Conservation (phyloP, 176 grass and related monocot species). For the Carex kokanica region DNA sequence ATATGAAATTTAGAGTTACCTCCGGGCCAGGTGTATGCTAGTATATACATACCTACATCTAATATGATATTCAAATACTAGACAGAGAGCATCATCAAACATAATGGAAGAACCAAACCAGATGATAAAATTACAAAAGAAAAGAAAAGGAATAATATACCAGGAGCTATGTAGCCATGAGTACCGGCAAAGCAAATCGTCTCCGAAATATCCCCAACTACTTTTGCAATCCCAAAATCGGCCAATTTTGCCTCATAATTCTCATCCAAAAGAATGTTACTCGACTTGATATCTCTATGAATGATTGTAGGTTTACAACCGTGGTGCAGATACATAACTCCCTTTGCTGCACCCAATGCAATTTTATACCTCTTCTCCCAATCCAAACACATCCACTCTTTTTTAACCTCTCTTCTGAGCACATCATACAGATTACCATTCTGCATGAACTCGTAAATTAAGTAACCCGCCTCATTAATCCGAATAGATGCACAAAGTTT, state of each 20-base stretch:
- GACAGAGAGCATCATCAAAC: not conserved
- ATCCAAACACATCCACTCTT: conserved; percentile 42
- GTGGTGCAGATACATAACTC: conserved; percentile 82
- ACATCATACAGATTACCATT: conserved; percentile 78
- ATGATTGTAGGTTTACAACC: conserved; percentile 66
- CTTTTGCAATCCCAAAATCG: conserved; percentile 70
- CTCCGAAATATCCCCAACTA: conserved; percentile 49
- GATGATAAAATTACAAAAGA: not conserved
- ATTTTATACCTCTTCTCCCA: conserved; percentile 60
- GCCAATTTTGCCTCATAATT: conserved; percentile 60
- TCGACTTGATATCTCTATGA: conserved; percentile 76
- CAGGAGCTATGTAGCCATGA: conserved; percentile 70
- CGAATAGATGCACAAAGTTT: conserved; percentile 63
- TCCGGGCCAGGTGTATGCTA: not conserved
- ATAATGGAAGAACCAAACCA: not conserved
- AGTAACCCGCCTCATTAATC: conserved; percentile 40
- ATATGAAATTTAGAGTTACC: not conserved
- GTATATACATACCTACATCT: not conserved
- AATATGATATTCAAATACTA: not conserved
- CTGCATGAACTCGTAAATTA: conserved; percentile 61
- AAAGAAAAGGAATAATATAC: conserved; percentile 40
- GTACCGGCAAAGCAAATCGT: conserved; percentile 65
- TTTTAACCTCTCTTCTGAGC: conserved; percentile 52
- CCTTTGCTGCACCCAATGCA: conserved; percentile 63
- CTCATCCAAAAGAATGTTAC: conserved; percentile 66